Percentiles rank a stretch among this genome's conserved stretches.
These are phyloP conservation scores for Crucibulum laeve DNA, from an alignment of 768 basidiomycete genomes.

Conservation along the genomic window DNA sequence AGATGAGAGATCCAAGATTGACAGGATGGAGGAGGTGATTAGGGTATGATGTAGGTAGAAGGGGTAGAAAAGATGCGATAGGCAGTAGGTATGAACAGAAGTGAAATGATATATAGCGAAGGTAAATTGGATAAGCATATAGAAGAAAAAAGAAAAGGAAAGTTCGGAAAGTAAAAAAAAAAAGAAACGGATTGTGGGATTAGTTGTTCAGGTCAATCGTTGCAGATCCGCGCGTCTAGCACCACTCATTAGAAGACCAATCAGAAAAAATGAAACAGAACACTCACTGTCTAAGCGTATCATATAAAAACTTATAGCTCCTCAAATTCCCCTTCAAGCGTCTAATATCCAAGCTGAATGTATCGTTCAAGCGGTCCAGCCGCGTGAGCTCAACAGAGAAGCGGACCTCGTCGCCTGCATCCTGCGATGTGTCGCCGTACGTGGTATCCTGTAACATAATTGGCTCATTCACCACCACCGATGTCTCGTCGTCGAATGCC, in stretches of 20 bases:
- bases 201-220: constrained; percentile 16
- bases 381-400: constrained; percentile 94
- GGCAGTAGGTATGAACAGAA: constrained; percentile 2
- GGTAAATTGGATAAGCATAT: constrained; percentile 9
- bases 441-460: constrained; percentile 44
- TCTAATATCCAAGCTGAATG: constrained; percentile 89
- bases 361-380: constrained; percentile 84
- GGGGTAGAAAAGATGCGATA: not conserved
- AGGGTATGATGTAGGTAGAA: constrained; percentile 8
- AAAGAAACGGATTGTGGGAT: not conserved
- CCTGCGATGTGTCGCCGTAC: constrained; percentile 79
- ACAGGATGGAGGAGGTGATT: constrained; percentile 1
- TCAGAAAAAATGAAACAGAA: constrained; percentile 5
- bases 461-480: constrained; percentile 39
- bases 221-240: constrained; percentile 44
- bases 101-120: constrained; percentile 6
- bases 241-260: constrained; percentile 1
- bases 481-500: constrained; percentile 46
- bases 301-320: constrained; percentile 91
- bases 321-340: constrained; percentile 88
- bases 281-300: constrained; percentile 80
- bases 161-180: constrained; percentile 2
- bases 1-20: not conserved
- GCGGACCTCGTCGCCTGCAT: constrained; percentile 92
- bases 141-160: constrained; percentile 15